These are phyloP conservation scores for Sporopachydermia quercuum DNA, from an alignment of 805 yeast species.

Conservation along the genomic window DNA sequence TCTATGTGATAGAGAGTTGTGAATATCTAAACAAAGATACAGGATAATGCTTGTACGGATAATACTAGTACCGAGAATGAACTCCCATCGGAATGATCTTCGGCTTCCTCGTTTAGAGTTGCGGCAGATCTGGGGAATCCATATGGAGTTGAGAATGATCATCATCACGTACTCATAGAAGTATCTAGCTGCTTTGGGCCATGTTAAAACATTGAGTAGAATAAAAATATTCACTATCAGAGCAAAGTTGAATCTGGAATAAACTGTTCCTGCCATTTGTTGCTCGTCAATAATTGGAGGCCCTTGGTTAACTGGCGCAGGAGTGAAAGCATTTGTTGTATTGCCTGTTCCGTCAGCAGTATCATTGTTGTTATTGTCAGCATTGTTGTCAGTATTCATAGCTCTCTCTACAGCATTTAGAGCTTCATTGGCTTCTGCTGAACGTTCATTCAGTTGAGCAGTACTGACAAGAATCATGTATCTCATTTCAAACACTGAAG, in stretches of 20 bases:
- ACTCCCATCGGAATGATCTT: constrained; percentile 57
- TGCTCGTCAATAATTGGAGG: constrained; percentile 32
- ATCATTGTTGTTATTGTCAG: constrained; percentile 3
- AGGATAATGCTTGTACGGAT: constrained; percentile 49
- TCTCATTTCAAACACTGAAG: constrained; percentile 62
- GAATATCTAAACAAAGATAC: constrained; percentile 37
- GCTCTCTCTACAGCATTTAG: constrained; percentile 10
- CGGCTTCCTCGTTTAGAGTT: constrained; percentile 58
- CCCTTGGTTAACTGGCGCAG: constrained; percentile 13
- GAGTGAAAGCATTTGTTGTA: constrained; percentile 12
- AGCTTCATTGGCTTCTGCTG: constrained; percentile 24
- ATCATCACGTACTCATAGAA: constrained; percentile 43
- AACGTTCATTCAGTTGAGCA: constrained; percentile 60
- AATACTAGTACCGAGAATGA: constrained; percentile 51
- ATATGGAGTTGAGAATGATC: constrained; percentile 46
- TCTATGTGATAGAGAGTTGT: constrained; percentile 61
- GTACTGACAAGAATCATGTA: constrained; percentile 52
- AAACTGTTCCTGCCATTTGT: constrained; percentile 39
- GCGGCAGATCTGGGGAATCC: constrained; percentile 83
- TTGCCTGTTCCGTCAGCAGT: constrained; percentile 8
- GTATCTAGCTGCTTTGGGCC: constrained; percentile 45
- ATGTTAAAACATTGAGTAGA: constrained; percentile 37
- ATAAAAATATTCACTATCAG: constrained; percentile 41
- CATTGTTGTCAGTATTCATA: constrained; percentile 9
- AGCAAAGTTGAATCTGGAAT: constrained; percentile 39